Base-by-base conservation (phyloP, 106 monocot genomes). In the Dendrobium officinale region DNA sequence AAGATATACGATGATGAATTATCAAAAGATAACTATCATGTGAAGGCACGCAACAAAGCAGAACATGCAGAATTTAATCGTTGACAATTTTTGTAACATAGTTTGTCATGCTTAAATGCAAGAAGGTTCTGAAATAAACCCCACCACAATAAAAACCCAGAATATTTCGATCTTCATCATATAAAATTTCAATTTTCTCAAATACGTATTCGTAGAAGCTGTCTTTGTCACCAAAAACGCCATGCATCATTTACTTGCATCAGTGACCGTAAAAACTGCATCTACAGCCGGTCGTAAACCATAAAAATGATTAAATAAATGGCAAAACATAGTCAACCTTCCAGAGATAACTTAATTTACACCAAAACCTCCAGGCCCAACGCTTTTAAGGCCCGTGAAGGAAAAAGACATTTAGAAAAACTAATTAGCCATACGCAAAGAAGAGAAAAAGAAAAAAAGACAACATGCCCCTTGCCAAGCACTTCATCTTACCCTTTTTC, bases 191-290 rank as follows among this genome's bases (percentile, higher is more conserved):
- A 37, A 22, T 33, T 31, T 4, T 70, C 33, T 8, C 24, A 11
- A 15, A 37, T 70, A 22, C 11, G 6, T 29, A 33, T 33, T 70
- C 33, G 1, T 37, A 29, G 37, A 70, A 31, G 13, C 4, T 70
- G 31, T 31, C 27, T 1, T 31, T 31, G 33, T 33, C 37, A 22
- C 3, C 26, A 5, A 10, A 33, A 70, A 37, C 37, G 15, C 13
- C 70, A 37, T 33, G 33, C 33, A 70, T 70, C 70, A 70, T 33
- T 61, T 61, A 61, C 22, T 61, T 61, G 61, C 61, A 61, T 61
- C 61, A 22, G 61, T 20, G n/a, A 61, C 61, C 20, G 61, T 61
- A 8, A 20, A 61, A 61, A 4, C n/a, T n/a, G 6, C 22, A 5
- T 5, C 22, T 6, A 61, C 61, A 61, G 1, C 22, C 22, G 61